phyloP scores from a whole-genome alignment of 2,329 filamentous ascomycete species.

The Lachnellula hyalina region DNA sequence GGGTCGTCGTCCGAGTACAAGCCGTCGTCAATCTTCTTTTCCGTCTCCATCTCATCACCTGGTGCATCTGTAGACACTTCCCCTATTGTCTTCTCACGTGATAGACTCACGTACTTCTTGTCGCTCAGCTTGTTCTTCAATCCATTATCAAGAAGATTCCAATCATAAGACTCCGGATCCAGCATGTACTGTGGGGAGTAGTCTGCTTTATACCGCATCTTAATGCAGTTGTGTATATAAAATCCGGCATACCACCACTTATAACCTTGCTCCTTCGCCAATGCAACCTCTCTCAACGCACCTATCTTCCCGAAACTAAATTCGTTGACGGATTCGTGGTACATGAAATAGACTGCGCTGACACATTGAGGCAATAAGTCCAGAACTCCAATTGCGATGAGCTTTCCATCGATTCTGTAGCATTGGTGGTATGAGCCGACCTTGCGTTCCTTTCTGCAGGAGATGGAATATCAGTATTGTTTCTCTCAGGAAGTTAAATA shows the following conservation, averaged over 20 bases:
- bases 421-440: conserved; percentile 78
- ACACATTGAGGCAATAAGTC: conserved; percentile 73
- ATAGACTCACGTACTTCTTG: conserved; percentile 25
- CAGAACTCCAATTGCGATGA: conserved; percentile 72
- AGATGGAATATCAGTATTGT: too few relatives aligned
- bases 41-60: conserved; percentile 9
- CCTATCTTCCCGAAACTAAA: conserved; percentile 71
- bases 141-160: conserved; percentile 51
- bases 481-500: too few relatives aligned
- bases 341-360: conserved; percentile 79
- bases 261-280: conserved; percentile 66
- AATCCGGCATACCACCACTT: conserved; percentile 78
- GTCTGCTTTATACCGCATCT: conserved; percentile 83
- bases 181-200: conserved; percentile 70
- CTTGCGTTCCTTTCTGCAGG: conserved; percentile 34
- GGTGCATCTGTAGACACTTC: neutral
- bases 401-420: conserved; percentile 69
- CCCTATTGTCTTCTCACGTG: conserved; percentile 5
- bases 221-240: conserved; percentile 75
- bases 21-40: conserved; percentile 2
- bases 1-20: conserved; percentile 10
- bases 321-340: conserved; percentile 67
- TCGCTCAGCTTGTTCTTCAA: conserved; percentile 44
- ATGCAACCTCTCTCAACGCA: conserved; percentile 65
- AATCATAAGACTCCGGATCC: conserved; percentile 59